These are phyloP conservation scores for Eimeria sp. DNA, from an alignment of 169 alveolate species.

Conservation along the genomic window DNA sequence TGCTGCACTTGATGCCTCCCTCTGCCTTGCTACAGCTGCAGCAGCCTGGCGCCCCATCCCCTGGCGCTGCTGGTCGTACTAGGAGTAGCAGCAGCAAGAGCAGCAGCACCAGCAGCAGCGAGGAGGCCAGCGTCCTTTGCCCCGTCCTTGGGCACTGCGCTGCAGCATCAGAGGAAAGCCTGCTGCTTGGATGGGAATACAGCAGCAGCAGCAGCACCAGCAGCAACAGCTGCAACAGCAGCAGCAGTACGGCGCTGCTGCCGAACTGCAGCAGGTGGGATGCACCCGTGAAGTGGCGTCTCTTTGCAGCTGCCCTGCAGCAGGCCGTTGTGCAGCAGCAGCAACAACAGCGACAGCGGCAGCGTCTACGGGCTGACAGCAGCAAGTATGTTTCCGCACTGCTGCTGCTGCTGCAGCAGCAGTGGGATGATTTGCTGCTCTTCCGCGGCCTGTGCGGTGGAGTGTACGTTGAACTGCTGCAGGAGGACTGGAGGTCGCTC, in stretches of 20 bases:
- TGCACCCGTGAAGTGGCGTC: constrained; percentile 43
- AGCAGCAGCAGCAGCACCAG: constrained; percentile 18
- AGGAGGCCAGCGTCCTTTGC: constrained; percentile 3
- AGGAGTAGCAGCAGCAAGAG: neutral
- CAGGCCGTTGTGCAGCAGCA: neutral
- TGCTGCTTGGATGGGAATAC: constrained; percentile 24
- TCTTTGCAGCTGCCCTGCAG: constrained; percentile 24
- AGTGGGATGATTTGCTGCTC: constrained; percentile 48
- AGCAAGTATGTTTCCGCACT: neutral
- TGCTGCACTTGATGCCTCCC: constrained; percentile 8
- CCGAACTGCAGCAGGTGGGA: neutral
- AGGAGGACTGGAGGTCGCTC: constrained; percentile 26
- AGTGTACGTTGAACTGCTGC: constrained; percentile 42
- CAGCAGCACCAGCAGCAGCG: neutral
- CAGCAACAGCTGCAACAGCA: constrained; percentile 24
- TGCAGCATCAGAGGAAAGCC: neutral
- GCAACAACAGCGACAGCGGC: neutral
- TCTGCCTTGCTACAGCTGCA: constrained; percentile 51
- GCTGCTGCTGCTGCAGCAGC: constrained; percentile 3
- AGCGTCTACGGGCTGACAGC: neutral
- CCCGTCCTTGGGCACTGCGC: neutral
- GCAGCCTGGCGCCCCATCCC: neutral
- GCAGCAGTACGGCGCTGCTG: neutral
- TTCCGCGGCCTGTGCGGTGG: constrained; percentile 58
- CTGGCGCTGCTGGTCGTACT: neutral